These are phyloP conservation scores for Claviceps sorghi DNA, from an alignment of 2,329 filamentous ascomycete species.

Conservation along the genomic window DNA sequence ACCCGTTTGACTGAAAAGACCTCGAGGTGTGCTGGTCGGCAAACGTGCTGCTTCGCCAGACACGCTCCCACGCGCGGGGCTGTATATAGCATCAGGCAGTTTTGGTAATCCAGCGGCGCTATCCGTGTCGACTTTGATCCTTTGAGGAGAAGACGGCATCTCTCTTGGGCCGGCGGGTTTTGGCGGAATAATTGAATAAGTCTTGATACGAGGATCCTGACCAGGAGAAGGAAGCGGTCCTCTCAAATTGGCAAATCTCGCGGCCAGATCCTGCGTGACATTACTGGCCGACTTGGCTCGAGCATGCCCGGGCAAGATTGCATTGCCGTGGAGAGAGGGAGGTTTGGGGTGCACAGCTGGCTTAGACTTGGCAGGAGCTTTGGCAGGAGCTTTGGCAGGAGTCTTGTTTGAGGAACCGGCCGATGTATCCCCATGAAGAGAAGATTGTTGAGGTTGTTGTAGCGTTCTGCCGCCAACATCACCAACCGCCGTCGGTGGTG, in stretches of 20 bases:
- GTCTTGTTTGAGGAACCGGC: conserved; percentile 8
- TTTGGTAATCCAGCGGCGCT: conserved; percentile 48
- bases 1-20: conserved; percentile 45
- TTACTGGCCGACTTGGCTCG: conserved; percentile 15
- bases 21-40: conserved; percentile 49
- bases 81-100: conserved; percentile 62
- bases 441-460: neutral
- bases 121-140: conserved; percentile 33
- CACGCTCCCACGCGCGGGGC: conserved; percentile 57
- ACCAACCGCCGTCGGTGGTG: neutral
- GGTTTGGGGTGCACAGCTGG: conserved; percentile 52
- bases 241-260: conserved; percentile 44
- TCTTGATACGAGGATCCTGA: conserved; percentile 40
- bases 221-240: conserved; percentile 24
- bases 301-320: conserved; percentile 20
- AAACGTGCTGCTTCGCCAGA: conserved; percentile 50
- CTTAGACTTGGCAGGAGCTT: conserved; percentile 21
- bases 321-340: conserved; percentile 47
- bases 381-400: conserved; percentile 8
- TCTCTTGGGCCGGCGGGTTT: conserved; percentile 33
- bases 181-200: conserved; percentile 27
- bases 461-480: neutral
- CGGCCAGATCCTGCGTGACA: conserved; percentile 33
- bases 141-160: conserved; percentile 30
- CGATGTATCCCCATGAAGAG: conserved; percentile 6